A percentile compares a stretch with the other conserved stretches of the same genome.
These are phyloP conservation scores for Camellia oleifera DNA, from an alignment of 179 eudicot genomes.

Conservation along the genomic window DNA sequence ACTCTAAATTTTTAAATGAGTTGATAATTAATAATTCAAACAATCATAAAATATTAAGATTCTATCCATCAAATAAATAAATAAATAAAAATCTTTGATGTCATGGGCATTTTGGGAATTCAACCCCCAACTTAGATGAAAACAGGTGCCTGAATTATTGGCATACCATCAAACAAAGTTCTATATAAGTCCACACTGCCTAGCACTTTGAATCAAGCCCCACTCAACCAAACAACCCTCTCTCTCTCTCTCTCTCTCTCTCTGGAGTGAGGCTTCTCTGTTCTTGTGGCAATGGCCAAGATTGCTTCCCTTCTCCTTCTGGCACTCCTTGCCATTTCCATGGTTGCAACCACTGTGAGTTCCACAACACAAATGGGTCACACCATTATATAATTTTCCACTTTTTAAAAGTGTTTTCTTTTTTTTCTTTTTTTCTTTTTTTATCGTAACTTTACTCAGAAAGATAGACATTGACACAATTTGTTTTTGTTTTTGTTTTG, in stretches of 20 bases:
- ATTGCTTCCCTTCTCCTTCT: slow-evolving; percentile 14
- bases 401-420: too few species aligned
- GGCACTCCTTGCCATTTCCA: slow-evolving; percentile 11
- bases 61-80: too few species aligned
- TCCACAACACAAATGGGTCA: background rate
- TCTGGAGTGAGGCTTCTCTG: slow-evolving; percentile 7
- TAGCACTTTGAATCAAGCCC: slow-evolving; percentile 6
- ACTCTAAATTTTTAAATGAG: too few species aligned
- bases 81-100: background rate
- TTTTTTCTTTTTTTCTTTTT: too few species aligned
- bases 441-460: too few species aligned
- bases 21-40: background rate
- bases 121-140: background rate
- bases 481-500: too few species aligned
- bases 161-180: background rate
- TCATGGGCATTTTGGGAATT: background rate
- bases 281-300: slow-evolving; percentile 16
- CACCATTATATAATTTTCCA: too few species aligned
- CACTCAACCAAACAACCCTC: background rate
- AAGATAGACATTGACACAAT: too few species aligned
- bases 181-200: slow-evolving; percentile 18
- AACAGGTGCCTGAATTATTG: background rate
- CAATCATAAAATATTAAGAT: background rate
- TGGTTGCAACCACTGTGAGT: slow-evolving; percentile 15
- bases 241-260: background rate